Evolutionary conservation across 148 eudicot genomes (phyloP), one percentile per base, ranked within the genome.

Genomic region (Diospyros lotus): DNA sequence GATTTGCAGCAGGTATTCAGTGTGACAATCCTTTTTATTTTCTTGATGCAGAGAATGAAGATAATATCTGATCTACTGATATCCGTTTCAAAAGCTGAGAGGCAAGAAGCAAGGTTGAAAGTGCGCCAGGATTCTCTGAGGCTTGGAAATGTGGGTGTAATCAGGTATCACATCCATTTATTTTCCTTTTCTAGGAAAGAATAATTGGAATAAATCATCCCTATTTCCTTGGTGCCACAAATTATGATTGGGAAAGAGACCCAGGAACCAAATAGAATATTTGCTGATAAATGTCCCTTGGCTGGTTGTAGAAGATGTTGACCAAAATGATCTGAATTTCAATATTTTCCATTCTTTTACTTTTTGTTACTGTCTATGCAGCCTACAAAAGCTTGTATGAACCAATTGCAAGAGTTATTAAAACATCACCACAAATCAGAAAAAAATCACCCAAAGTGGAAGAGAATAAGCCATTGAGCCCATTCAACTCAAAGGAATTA

Each of bases 91-190:
- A 96, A 91, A 88, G 97, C 99, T 71, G 99, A 96, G 84, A 91
- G 99, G 79, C 94, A 91, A 85, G 99, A 96, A 82, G 89, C 99
- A 55, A 91, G 99, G 80, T 83, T 91, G 91, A 96, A 88, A 89
- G 91, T 96, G 68, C 91, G 97, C 40, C 97, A 96, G 69, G 98
- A 96, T 80, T 93, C 97, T 62, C 73, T 91, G 85, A 89, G 98
- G 83, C 94, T 96, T 73, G 99, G 99, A 66, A 96, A 91, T 85
- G 98, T 96, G 40, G 98, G 98, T 71, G 89, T 96, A 46, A 84
- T 91, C 77, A 92, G 99, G 99, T 93, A 81, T 51, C 50, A 18
- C 42, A 55, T 72, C 38, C 68, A 15, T 42, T 78, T 11, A 60
- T 61, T 65, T 62, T 9, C 10, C 43, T 60, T 69, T 71, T 72